Evolutionary conservation across 2,329 filamentous ascomycete species (phyloP).

Genomic region (Aphanocladium album): DNA sequence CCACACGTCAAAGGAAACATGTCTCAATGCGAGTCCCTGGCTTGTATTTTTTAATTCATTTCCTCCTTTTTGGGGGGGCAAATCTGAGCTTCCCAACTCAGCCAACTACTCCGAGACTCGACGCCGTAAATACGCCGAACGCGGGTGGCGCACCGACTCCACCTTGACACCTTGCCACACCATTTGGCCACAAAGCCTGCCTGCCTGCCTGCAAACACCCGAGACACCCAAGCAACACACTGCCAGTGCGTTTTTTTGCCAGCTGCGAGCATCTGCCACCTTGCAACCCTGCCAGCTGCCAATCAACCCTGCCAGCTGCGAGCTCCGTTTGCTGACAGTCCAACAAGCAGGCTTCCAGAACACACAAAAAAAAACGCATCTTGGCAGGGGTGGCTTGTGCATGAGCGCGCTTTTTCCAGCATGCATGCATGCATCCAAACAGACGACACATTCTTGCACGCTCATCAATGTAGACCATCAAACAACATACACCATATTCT

Average conservation of each 20-base stretch:
- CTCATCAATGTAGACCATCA: no score
- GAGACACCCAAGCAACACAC: no score
- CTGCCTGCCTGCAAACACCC: no score
- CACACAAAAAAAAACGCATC: not conserved
- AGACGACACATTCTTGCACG: no score
- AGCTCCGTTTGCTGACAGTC: not conserved
- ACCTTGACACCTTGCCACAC: not conserved
- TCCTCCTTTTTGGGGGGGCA: no score
- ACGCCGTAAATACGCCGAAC: conserved; percentile 8
- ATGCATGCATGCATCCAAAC: no score
- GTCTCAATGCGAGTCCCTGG: no score
- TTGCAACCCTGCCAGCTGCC: not conserved
- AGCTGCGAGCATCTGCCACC: not conserved
- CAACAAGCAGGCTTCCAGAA: conserved; percentile 3
- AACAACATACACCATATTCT: no score
- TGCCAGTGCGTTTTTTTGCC: no score
- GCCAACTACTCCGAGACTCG: not conserved
- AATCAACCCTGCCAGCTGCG: not conserved
- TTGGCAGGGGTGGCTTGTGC: not conserved
- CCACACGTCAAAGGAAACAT: no score
- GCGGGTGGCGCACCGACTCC: not conserved
- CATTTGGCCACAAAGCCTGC: not conserved
- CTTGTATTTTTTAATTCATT: not conserved
- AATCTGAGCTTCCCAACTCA: no score
- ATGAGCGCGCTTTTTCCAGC: no score